phyloP scores from a whole-genome alignment of 768 basidiomycete species.

The Mycena floridula region DNA sequence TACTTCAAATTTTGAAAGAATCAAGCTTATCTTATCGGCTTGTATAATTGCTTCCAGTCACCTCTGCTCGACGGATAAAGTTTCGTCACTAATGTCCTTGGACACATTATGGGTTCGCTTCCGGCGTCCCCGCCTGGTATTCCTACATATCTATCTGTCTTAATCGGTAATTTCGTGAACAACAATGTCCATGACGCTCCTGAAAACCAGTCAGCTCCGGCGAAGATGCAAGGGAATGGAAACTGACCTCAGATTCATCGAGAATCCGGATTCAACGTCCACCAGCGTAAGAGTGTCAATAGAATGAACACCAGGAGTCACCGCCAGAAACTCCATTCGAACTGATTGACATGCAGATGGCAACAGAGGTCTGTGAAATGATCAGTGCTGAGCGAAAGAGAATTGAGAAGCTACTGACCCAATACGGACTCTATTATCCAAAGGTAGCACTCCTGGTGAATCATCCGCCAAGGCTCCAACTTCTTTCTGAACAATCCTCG shows the following conservation, averaged over 20 bases:
- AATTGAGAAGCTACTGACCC: constrained; percentile 46
- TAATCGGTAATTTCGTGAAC: constrained; percentile 46
- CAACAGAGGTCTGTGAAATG: constrained; percentile 58
- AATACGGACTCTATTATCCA: constrained; percentile 74
- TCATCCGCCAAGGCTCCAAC: constrained; percentile 31
- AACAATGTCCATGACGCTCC: constrained; percentile 72
- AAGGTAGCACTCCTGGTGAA: constrained; percentile 60
- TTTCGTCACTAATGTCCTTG: too few relatives aligned
- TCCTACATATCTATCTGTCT: too few relatives aligned
- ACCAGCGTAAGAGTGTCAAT: constrained; percentile 68
- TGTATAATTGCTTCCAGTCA: too few relatives aligned
- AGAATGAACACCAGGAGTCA: constrained; percentile 74
- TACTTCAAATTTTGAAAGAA: too few relatives aligned
- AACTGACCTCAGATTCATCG: constrained; percentile 67
- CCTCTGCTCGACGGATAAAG: too few relatives aligned
- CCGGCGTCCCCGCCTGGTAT: too few relatives aligned
- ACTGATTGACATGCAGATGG: constrained; percentile 83
- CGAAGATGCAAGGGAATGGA: background rate
- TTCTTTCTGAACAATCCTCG: constrained; percentile 17
- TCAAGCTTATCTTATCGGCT: too few relatives aligned
- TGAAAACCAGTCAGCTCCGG: constrained; percentile 18
- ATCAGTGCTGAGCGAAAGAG: constrained; percentile 3
- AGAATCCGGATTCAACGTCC: constrained; percentile 67
- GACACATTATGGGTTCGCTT: too few relatives aligned
- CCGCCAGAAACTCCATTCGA: constrained; percentile 77